Conservation (phyloP, 2,329 filamentous ascomycete species). For the Lachnum nothofagi region DNA sequence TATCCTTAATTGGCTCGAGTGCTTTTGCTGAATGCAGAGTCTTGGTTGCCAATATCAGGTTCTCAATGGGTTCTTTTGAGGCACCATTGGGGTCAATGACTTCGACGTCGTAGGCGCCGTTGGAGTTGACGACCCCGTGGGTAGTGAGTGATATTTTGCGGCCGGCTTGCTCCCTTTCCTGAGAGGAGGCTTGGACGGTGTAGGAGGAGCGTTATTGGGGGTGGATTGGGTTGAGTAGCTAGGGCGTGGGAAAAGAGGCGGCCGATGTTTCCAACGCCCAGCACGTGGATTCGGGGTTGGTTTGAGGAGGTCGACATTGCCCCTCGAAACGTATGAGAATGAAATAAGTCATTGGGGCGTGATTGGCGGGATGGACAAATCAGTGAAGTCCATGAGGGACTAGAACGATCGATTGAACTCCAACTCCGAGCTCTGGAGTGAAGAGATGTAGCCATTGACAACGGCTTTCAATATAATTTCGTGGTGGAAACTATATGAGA, state of each 20-base stretch:
- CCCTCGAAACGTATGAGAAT: neutral
- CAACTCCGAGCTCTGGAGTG: neutral
- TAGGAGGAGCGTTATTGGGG: slow-evolving; percentile 76
- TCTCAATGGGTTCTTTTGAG: slow-evolving; percentile 47
- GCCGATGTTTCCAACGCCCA: slow-evolving; percentile 78
- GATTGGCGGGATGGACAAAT: neutral
- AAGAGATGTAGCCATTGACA: neutral
- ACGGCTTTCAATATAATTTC: neutral
- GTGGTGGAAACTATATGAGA: neutral
- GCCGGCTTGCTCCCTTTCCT: slow-evolving; percentile 38
- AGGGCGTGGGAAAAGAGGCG: slow-evolving; percentile 72
- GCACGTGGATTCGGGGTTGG: slow-evolving; percentile 60
- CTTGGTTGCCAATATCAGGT: slow-evolving; percentile 77
- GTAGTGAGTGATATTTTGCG: slow-evolving; percentile 19
- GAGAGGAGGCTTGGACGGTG: slow-evolving; percentile 51
- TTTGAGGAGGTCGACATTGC: neutral
- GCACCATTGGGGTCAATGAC: neutral
- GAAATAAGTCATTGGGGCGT: neutral
- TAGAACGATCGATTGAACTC: neutral
- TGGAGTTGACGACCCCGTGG: slow-evolving; percentile 19
- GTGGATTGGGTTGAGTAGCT: slow-evolving; percentile 47
- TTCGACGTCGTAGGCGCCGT: slow-evolving; percentile 23
- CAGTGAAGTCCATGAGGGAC: neutral
- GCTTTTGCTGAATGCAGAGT: slow-evolving; percentile 62
- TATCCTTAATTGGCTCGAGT: slow-evolving; percentile 50